Percentiles rank a stretch among this genome's conserved stretches.
Evolutionary conservation across 2,329 filamentous ascomycete genomes (phyloP).

Genomic region (Chaetomium globosum): DNA sequence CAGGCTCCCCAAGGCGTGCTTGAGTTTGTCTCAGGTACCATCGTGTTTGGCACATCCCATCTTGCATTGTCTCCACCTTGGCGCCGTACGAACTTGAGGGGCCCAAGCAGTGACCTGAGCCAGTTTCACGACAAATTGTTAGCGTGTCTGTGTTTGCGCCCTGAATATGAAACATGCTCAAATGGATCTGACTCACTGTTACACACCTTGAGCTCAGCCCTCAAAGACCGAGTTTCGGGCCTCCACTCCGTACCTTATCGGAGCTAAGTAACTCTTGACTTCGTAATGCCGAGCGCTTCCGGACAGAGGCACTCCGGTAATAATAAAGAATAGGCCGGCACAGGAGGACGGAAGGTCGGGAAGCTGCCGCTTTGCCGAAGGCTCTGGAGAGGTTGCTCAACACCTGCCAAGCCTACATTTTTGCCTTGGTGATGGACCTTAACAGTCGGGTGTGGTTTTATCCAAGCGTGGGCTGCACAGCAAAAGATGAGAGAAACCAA

Average conservation of each 20-base stretch:
- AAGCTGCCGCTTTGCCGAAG: slow-evolving; percentile 1
- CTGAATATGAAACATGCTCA: slow-evolving; percentile 32
- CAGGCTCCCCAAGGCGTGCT: neutral
- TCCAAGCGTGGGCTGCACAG: neutral
- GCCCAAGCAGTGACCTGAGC: neutral
- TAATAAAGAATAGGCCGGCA: neutral
- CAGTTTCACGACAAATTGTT: neutral
- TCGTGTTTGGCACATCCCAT: neutral
- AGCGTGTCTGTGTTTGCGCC: neutral
- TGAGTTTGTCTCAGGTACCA: neutral
- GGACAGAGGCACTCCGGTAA: slow-evolving; percentile 27
- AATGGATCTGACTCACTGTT: slow-evolving; percentile 19
- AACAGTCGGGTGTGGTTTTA: neutral
- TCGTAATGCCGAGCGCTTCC: slow-evolving; percentile 14
- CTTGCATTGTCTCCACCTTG: neutral
- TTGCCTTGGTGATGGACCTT: slow-evolving; percentile 9
- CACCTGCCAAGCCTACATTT: slow-evolving; percentile 13
- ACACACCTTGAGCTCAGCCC: slow-evolving; percentile 8
- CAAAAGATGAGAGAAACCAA: too few species aligned
- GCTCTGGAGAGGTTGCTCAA: neutral
- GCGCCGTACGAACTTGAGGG: neutral
- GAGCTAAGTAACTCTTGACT: too few species aligned
- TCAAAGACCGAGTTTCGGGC: neutral
- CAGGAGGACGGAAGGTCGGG: neutral
- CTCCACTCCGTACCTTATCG: neutral